Base-by-base conservation (phyloP, 768 basidiomycete genomes). In the Ramaria sp. region DNA sequence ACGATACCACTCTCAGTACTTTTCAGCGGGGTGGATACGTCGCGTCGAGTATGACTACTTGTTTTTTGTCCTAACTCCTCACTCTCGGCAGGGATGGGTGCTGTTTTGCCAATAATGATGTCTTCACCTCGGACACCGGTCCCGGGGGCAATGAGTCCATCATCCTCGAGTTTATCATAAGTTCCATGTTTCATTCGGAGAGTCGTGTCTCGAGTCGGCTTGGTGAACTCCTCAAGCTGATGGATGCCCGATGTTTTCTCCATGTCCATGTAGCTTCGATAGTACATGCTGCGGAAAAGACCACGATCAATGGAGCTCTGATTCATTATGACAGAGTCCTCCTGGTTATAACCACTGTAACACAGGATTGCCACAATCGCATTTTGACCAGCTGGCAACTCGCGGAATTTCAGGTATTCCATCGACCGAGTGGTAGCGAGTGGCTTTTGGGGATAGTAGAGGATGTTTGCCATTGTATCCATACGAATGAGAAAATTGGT, bases 301-400 rank as follows among this genome's bases (percentile, higher is more conserved):
- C 96, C 95, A 58, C 96, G 89, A 67, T 99, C 95, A 63, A 99
- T 89, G 27, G 96, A 95, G 63, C 89, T 92, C 72, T 99, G 96
- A 69, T 98, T 98, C 95, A 99, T 97, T 73, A 99, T 98, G 72
- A 99, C 96, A 61, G 96, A 99, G 79, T 99, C 96, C 81, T 98
- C 96, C 72, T 99, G 96, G 70, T 99, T 99, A 73, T 99, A 99
- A 49, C 95, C 95, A 64, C 93, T 97, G 73, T 99, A 99, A 67
- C 94, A 97, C 55, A 98, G 75, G 65, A 99, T 98, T 12, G 95
- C 95, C 58, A 99, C 95, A 61, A 97, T 91, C 49, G 95, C 95
- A 66, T 99, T 99, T 72, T 98, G 95, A n/a, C 93, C 95, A 17
- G 95, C 95, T 53, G 95, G 95, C 27, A 99, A 81, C 68, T 99